These are phyloP conservation scores for Botryotinia calthae DNA, from an alignment of 2,329 filamentous ascomycete genomes.

Conservation along the genomic window DNA sequence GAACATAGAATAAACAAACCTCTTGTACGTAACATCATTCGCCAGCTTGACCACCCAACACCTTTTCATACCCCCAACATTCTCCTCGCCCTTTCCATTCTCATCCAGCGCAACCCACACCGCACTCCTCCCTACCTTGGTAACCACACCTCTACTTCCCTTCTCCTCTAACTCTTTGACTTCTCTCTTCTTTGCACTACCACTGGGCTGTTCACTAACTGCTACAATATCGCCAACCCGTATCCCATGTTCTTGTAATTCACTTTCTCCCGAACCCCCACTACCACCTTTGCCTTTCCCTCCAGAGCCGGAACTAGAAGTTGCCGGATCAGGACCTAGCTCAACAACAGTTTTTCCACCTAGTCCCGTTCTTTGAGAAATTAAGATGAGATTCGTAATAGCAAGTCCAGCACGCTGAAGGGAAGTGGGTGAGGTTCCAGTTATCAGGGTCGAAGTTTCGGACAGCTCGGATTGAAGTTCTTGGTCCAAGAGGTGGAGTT, in stretches of 20 bases:
- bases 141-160: constrained; percentile 69
- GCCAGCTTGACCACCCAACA: constrained; percentile 67
- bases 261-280: constrained; percentile 46
- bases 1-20: constrained; percentile 27
- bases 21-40: constrained; percentile 63
- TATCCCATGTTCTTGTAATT: constrained; percentile 72
- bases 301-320: constrained; percentile 35
- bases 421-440: constrained; percentile 63
- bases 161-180: constrained; percentile 67
- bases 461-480: constrained; percentile 72
- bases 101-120: constrained; percentile 70
- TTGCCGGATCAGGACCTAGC: constrained; percentile 69
- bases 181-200: constrained; percentile 59
- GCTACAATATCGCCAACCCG: constrained; percentile 75
- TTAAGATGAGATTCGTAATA: constrained; percentile 70
- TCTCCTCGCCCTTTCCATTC: constrained; percentile 50
- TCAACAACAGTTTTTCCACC: constrained; percentile 90
- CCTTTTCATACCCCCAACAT: constrained; percentile 38
- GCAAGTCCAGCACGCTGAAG: constrained; percentile 78
- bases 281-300: constrained; percentile 20
- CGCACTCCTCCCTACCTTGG: constrained; percentile 55
- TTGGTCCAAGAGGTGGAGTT: constrained; percentile 66
- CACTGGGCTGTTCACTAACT: constrained; percentile 71
- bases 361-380: constrained; percentile 79
- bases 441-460: constrained; percentile 66